Percentiles rank a stretch among this genome's conserved stretches.
Conservation (phyloP, 2,329 filamentous ascomycete species). For the Juglanconis sp. region DNA sequence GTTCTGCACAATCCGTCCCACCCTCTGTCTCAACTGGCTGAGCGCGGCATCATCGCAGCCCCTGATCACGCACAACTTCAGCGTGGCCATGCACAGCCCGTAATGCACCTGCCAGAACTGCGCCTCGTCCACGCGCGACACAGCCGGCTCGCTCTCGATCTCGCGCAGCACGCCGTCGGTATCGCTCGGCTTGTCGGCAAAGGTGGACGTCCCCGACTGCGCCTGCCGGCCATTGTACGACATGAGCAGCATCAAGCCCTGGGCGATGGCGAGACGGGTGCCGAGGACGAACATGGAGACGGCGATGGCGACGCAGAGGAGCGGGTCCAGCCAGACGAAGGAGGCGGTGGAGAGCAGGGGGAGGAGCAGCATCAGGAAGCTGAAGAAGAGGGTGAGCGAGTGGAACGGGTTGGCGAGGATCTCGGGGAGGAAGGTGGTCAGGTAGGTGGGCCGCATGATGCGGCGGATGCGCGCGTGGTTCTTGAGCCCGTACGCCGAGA, state of each 20-base stretch:
- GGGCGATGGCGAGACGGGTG: constrained; percentile 74
- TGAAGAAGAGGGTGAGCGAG: constrained; percentile 87
- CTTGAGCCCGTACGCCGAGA: constrained; percentile 81
- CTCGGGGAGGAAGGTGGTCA: constrained; percentile 76
- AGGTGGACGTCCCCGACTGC: constrained; percentile 7
- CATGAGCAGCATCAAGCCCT: constrained; percentile 96
- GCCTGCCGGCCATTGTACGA: constrained; percentile 59
- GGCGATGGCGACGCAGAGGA: constrained; percentile 78
- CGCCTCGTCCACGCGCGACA: constrained; percentile 80
- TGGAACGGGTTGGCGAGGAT: constrained; percentile 94
- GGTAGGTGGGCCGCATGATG: constrained; percentile 70
- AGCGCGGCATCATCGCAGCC: constrained; percentile 69
- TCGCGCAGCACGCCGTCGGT: constrained; percentile 74
- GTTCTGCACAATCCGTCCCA: constrained; percentile 78
- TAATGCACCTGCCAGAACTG: constrained; percentile 99
- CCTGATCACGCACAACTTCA: constrained; percentile 70
- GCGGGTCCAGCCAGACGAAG: constrained; percentile 78
- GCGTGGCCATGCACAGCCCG: constrained; percentile 89
- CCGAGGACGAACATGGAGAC: constrained; percentile 86
- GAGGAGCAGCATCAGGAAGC: constrained; percentile 67
- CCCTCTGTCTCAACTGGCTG: constrained; percentile 69
- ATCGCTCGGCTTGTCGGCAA: constrained; percentile 33
- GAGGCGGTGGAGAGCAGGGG: constrained; percentile 77
- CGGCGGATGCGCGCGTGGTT: constrained; percentile 92
- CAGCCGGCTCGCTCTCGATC: constrained; percentile 75